phyloP scores from a whole-genome alignment of 257 asterid species.

The Lycium ferocissimum region DNA sequence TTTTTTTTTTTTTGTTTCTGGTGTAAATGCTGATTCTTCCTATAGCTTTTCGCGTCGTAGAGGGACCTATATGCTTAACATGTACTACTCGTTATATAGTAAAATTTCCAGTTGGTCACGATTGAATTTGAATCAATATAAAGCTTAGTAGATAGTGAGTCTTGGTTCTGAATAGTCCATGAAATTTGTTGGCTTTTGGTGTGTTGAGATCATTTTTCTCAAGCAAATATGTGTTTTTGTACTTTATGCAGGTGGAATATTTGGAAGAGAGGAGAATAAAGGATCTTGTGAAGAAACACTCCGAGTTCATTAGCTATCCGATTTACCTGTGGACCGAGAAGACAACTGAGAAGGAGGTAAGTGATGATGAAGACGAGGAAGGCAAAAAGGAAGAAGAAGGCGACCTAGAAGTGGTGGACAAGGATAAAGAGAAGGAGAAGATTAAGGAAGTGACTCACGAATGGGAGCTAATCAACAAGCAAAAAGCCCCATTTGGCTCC shows the following conservation, averaged over 20 bases:
- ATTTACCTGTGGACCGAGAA: conserved; percentile 35
- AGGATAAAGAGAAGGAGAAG: conserved; percentile 32
- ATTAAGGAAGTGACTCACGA: conserved; percentile 33
- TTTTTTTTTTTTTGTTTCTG: no score
- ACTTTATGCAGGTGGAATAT: conserved; percentile 21
- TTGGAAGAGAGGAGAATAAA: conserved; percentile 36
- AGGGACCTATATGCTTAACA: neutral
- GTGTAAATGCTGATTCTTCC: no score
- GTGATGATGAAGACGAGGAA: conserved; percentile 30
- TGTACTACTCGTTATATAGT: no score
- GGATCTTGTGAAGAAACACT: conserved; percentile 33
- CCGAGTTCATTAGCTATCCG: conserved; percentile 40
- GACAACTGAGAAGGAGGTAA: conserved; percentile 31
- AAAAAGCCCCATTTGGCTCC: conserved; percentile 24
- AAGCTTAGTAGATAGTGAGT: no score
- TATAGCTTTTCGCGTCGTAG: neutral
- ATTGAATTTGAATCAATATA: no score
- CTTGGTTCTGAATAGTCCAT: neutral
- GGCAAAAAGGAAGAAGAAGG: conserved; percentile 29
- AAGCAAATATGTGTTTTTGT: neutral
- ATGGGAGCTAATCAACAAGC: conserved; percentile 30
- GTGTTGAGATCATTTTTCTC: neutral
- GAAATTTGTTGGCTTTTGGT: neutral
- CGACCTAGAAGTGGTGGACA: conserved; percentile 20
- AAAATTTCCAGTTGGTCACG: no score